A percentile compares a stretch with the other conserved stretches of the same genome.
Evolutionary conservation across 2,329 filamentous ascomycete genomes (phyloP).

Genomic region (Aureobasidium lini): DNA sequence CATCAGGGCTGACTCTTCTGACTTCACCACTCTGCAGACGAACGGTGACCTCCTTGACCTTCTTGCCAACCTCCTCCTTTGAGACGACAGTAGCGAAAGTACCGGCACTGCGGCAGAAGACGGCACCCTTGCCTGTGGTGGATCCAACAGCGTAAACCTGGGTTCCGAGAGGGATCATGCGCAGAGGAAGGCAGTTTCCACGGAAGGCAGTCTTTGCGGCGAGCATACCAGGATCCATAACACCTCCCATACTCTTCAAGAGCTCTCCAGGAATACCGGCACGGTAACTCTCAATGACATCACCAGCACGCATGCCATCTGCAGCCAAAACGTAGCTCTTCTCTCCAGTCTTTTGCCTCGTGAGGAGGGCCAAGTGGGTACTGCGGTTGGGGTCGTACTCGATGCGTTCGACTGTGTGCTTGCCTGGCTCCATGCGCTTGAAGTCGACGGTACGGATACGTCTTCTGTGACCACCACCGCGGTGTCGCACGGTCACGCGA

Average conservation of each 20-base stretch:
- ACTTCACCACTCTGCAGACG: constrained; percentile 89
- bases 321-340: constrained; percentile 93
- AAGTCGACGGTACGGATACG: constrained; percentile 92
- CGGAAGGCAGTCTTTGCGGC: constrained; percentile 89
- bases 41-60: constrained; percentile 72
- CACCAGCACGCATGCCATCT: constrained; percentile 86
- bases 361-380: constrained; percentile 85
- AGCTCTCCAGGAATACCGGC: constrained; percentile 81
- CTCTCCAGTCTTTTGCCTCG: constrained; percentile 61
- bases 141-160: constrained; percentile 84
- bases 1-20: constrained; percentile 80
- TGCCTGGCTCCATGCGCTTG: constrained; percentile 65
- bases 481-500: constrained; percentile 79
- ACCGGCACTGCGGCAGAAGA: constrained; percentile 91
- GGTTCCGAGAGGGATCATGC: constrained; percentile 94
- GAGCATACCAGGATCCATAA: constrained; percentile 88
- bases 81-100: constrained; percentile 84
- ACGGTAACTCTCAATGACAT: constrained; percentile 86
- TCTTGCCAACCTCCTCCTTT: constrained; percentile 72
- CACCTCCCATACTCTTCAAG: constrained; percentile 84
- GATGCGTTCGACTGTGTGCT: constrained; percentile 84
- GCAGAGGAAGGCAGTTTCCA: constrained; percentile 89
- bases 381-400: constrained; percentile 93
- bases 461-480: constrained; percentile 84
- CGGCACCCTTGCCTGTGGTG: constrained; percentile 62